Evolutionary conservation across 768 basidiomycete genomes (phyloP), one percentile per base, ranked within the genome.

Genomic region (Trametes cubensis): DNA sequence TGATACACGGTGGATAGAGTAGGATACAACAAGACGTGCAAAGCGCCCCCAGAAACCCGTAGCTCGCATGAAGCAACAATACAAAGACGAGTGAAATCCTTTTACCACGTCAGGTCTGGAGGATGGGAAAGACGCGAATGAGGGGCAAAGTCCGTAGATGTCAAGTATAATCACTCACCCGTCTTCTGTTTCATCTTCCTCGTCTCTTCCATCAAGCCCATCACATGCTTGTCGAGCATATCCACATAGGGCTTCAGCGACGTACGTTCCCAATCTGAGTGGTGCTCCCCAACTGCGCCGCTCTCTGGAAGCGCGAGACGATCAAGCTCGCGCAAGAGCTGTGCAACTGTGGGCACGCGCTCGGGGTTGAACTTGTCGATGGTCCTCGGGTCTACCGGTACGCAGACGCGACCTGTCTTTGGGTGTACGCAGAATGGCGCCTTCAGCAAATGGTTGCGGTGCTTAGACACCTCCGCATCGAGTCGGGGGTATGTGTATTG

Each of bases 371-470:
- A 99, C 1, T 82, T 78, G 57, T 93, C 86, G 30, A 98, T 83
- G 34, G 76, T 72, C 38, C 76, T 76, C 4, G 94, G 89, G 70
- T 96, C 90, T 18, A 98, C 80, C 1, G 96, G 97, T 2, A 99
- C 92, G 72, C 96, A 99, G 10, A 99, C 86, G 30, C 94, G 85
- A 1, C 96, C 97, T 2, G 97, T 99, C 65, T 92, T 92, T 0
- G 97, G 97, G 74, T 99, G 97, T 0, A 98, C 80, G 72, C 95
- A 97, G 75, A 99, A 99, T 0, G 97, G 97, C 21, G 94, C 90
- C 76, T 99, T 99, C 56, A 99, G 84, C 78, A 99, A 82, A 79
- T 99, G 97, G 77, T 99, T 98, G 52, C 95, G 84, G 71, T 95
- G 93, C 71, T 98, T 96, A 3, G 95, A 95, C 28, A 99, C 97